These are phyloP conservation scores for Cyphellophora attinorum DNA, from an alignment of 2,329 filamentous ascomycete species.

Conservation along the genomic window DNA sequence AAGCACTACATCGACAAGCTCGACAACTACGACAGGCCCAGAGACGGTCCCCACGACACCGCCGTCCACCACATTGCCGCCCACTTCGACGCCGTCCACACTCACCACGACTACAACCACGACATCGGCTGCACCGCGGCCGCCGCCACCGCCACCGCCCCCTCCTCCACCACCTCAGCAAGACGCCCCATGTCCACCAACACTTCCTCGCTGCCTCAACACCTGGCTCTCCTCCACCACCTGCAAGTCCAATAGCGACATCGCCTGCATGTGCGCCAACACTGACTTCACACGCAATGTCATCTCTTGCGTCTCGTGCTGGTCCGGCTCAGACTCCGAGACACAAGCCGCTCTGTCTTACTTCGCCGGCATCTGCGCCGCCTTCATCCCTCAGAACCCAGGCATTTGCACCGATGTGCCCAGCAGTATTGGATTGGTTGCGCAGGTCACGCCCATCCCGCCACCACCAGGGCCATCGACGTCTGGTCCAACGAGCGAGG, in stretches of 20 bases:
- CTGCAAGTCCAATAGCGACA: conserved; percentile 78
- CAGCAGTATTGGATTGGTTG: conserved; percentile 44
- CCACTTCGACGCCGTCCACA: conserved; percentile 13
- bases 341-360: conserved; percentile 65
- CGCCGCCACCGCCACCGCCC: not conserved
- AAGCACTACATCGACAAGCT: no score
- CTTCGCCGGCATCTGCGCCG: conserved; percentile 85
- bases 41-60: conserved; percentile 2
- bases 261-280: conserved; percentile 78
- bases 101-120: conserved; percentile 36
- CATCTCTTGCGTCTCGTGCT: conserved; percentile 70
- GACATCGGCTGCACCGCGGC: conserved; percentile 9
- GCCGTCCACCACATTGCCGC: conserved; percentile 4
- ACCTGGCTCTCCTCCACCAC: conserved; percentile 65
- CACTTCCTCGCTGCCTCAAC: conserved; percentile 83
- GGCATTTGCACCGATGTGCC: conserved; percentile 70
- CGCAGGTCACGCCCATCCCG: conserved; percentile 36
- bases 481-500: not conserved
- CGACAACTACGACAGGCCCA: no score
- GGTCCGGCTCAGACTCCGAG: conserved; percentile 57
- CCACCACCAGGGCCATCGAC: conserved; percentile 34
- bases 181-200: conserved; percentile 45
- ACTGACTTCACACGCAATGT: conserved; percentile 66
- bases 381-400: conserved; percentile 56
- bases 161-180: conserved; percentile 3